Evolutionary conservation across 331 rosid genomes (phyloP), one percentile per base, ranked within the genome.

Genomic region (Malus hybrid): DNA sequence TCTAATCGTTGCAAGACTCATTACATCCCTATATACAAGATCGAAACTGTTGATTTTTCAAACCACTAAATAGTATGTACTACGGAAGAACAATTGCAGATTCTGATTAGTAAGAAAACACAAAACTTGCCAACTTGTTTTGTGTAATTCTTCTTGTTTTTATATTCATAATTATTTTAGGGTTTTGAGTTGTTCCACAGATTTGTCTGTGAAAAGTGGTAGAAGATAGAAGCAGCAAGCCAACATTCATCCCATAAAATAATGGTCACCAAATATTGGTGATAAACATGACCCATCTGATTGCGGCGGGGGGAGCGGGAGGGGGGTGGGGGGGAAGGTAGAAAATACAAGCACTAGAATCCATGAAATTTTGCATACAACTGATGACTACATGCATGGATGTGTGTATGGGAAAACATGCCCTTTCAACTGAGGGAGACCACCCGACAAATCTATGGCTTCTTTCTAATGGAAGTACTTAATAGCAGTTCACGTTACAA

Each of bases 391-490:
- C 8, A 28, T 14, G 67, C 7, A 73, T 57, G 67, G 39, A 73
- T 60, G 65, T 7, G 44, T 67, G 77, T 73, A 74, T 74, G 81
- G 87, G 79, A 70, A 75, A 76, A 79, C 81, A 77, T 67, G 67
- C 67, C 85, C 50, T 39, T 80, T 77, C 87, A 74, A 48, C 67
- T 74, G 83, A 69, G 48, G 59, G 69, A 60, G 69, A 65, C 72
- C 31, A 8, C 61, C 48, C 48, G 70, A 80, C 85, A 74, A 69
- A 42, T 42, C 13, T 10, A 36, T 10, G 13, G 48, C 14, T 42
- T 42, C 13, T 39, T 42, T 42, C 48, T 10, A 10, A 42, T 42
- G 48, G 48, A 42, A 42, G 4, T 42, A 42, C 48, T 42, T 3
- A 42, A 42, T 42, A 42, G 48, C 14, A 5, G 48, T 10, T 10